Base-by-base conservation (phyloP, 768 basidiomycete species). In the Amanita exitialis region DNA sequence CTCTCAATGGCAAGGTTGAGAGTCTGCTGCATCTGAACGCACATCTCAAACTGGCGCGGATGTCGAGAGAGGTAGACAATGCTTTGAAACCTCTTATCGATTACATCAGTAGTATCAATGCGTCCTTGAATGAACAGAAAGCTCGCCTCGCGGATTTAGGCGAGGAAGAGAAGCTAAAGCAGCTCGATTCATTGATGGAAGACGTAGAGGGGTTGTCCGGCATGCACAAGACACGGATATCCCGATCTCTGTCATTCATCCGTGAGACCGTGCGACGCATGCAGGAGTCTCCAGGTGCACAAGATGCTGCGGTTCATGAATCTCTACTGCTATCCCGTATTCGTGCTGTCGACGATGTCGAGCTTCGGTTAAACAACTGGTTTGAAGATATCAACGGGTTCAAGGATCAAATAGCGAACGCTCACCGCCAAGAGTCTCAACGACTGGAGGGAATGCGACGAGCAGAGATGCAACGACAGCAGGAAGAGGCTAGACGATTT, bases 201-300 rank as follows among this genome's bases (percentile, higher is more conserved):
- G 57, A 68, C 10, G 54, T 77, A 15, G 70, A 77, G 49, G 54
- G 58, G 18, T 56, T 68, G 43, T 58, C 64, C 44, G 55, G 66
- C 41, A 51, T 60, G 3, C 63, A 70, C 58, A 66, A 69, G 57
- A 55, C 64, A 50, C 59, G 62, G 27, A 67, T 79, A 54, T 63
- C 69, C 10, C 69, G 71, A 20, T 77, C 76, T 0, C 65, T 86
- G 38, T 74, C 78, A 15, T 67, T 72, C 5, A 70, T 82, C 39
- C 80, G 75, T 16, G 76, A 79, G 39, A 62, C 77, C 2, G 66
- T 88, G 16, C 71, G 71, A 16, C 66, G 64, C 20, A 79, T 90
- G 70, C 78, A 82, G n/a, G 57, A 68, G 28, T 54, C 63, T 7
- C 71, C 78, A 30, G 65, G 68, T 39, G 61, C 66, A 1, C 63